Base-by-base conservation (phyloP, 2,329 filamentous ascomycete species). In the Pseudogymnoascus sp. region DNA sequence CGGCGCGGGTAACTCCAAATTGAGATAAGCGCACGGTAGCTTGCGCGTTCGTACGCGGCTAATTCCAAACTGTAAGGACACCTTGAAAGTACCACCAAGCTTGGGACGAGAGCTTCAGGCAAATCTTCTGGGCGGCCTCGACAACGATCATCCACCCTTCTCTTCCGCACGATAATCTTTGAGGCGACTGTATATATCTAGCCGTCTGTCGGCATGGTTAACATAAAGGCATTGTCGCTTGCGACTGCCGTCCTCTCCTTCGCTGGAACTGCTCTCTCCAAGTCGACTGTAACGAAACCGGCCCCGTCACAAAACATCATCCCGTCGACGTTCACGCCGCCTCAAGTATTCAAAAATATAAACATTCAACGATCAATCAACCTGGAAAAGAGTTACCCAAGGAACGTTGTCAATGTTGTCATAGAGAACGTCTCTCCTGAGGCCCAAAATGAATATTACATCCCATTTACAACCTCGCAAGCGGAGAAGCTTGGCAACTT, bases 341-440 rank as follows among this genome's bases (percentile, higher is more conserved):
- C 93, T 13, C 90, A 92, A 75, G 90, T 93, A 69, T 99, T 96
- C 81, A 92, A 93, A 79, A 97, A 99, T 78, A 84, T 83, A 77
- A 98, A 99, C 76, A 78, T 98, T 31, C 89, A 98, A 62, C 90
- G 95, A 72, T 88, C 90, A 68, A 88, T 96, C 73, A 96, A 96
- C 69, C 79, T 97, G 65, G 93, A 98, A 78, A 98, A 97, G 82
- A 90, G 87, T 70, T 98, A 95, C 73, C 87, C 88, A 63, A 88
- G 92, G 74, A 93, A 98, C 78, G 89, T 88, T 13, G 86, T 97
- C 81, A 97, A 98, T 78, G 88, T 96, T n/a, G 82, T 96, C 62
- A 86, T 99, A 68, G 90, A 97, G 80, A 99, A 99, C 76, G 81
- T 90, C 69, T 90, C 89, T 73, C 82, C 84, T 67, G 80, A 88